Conservation (phyloP, 1,284 basidiomycete genomes). For the Austroboletus novae-zelandiae region DNA sequence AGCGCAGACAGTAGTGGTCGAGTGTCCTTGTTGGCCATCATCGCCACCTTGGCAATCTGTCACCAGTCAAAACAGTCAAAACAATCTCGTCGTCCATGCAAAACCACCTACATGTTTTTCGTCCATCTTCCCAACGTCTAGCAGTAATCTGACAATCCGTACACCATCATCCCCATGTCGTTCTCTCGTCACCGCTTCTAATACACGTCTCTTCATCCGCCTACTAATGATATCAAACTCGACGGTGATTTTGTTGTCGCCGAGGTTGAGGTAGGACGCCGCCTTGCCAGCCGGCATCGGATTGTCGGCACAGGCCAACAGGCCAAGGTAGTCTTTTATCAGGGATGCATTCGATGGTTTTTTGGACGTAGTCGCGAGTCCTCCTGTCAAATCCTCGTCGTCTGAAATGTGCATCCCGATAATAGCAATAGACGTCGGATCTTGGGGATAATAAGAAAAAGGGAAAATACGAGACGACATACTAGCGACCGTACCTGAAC, state of each 20-base stretch:
- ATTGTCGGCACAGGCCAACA: slow-evolving; percentile 78
- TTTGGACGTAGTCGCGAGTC: slow-evolving; percentile 56
- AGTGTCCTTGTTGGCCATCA: slow-evolving; percentile 88
- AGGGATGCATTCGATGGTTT: slow-evolving; percentile 56
- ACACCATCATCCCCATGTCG: slow-evolving; percentile 86
- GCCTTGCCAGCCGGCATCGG: slow-evolving; percentile 67
- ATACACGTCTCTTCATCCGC: slow-evolving; percentile 67
- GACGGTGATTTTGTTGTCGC: slow-evolving; percentile 72
- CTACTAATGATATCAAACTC: slow-evolving; percentile 79
- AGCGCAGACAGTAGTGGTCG: slow-evolving; percentile 80
- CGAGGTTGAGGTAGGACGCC: slow-evolving; percentile 66
- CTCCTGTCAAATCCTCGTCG: slow-evolving; percentile 52
- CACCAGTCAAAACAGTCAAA: slow-evolving; percentile 1
- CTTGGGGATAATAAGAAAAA: slow-evolving; percentile 35
- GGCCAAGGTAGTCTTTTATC: slow-evolving; percentile 74
- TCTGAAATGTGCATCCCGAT: slow-evolving; percentile 63
- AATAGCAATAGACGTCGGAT: slow-evolving; percentile 59
- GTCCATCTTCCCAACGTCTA: slow-evolving; percentile 92
- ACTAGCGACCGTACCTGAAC: slow-evolving; percentile 53
- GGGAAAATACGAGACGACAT: slow-evolving; percentile 2
- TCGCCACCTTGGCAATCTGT: slow-evolving; percentile 91
- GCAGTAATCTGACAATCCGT: slow-evolving; percentile 78
- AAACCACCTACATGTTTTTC: slow-evolving; percentile 66
- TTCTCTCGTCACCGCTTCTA: slow-evolving; percentile 82
- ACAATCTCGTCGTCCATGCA: not conserved